Conservation (phyloP, 1,284 basidiomycete genomes). For the Tilletia horrida region DNA sequence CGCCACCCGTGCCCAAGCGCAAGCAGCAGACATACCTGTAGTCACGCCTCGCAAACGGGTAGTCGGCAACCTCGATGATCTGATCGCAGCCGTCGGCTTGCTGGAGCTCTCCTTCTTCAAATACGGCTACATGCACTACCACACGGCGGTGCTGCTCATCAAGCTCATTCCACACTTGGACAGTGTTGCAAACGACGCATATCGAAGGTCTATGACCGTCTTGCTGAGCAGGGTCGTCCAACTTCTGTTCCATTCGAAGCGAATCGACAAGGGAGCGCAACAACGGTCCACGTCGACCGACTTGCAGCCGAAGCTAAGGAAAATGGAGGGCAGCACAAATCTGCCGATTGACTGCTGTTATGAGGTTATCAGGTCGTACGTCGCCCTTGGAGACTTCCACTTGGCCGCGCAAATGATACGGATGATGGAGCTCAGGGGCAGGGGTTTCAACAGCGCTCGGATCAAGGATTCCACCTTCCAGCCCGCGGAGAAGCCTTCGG, state of each 20-base stretch:
- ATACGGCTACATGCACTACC: background rate
- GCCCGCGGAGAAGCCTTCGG: too few relatives aligned
- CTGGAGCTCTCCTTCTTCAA: background rate
- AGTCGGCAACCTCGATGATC: background rate
- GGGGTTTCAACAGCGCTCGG: too few relatives aligned
- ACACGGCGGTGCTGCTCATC: background rate
- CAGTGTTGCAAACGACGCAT: background rate
- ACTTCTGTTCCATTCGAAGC: background rate
- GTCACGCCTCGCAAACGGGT: background rate
- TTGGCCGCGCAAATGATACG: too few relatives aligned
- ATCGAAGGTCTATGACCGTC: background rate
- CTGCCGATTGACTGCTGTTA: too few relatives aligned
- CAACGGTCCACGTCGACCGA: background rate
- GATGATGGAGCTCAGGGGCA: too few relatives aligned
- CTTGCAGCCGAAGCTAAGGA: too few relatives aligned
- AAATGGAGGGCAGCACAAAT: too few relatives aligned
- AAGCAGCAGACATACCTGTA: background rate
- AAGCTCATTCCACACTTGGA: background rate
- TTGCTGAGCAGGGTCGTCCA: background rate
- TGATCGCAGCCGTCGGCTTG: slow-evolving; percentile 4
- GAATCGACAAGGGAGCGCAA: slow-evolving; percentile 5
- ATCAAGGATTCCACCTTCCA: too few relatives aligned
- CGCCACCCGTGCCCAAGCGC: background rate
- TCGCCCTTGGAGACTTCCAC: too few relatives aligned
- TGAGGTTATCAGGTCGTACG: too few relatives aligned